Conservation (phyloP, 2,329 filamentous ascomycete species). For the Pyrenochaeta sp. region DNA sequence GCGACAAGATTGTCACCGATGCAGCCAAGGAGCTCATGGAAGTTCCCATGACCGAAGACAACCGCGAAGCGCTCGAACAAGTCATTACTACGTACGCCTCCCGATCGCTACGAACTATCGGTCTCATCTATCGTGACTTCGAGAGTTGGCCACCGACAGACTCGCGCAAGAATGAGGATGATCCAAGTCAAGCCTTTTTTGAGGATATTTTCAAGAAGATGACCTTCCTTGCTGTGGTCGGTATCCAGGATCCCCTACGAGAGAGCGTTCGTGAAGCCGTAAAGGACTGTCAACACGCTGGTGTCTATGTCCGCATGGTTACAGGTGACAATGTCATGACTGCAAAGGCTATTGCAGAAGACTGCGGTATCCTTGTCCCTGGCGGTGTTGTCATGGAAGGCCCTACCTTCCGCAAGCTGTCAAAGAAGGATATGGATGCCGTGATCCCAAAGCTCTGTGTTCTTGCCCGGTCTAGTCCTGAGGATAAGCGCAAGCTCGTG, state of each 20-base stretch:
- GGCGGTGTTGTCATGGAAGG: constrained; percentile 80
- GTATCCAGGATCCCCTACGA: constrained; percentile 83
- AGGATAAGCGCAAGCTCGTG: constrained; percentile 73
- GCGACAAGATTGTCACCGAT: constrained; percentile 64
- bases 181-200: constrained; percentile 69
- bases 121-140: constrained; percentile 84
- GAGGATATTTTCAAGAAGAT: constrained; percentile 75
- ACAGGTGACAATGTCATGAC: constrained; percentile 84
- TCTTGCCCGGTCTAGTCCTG: constrained; percentile 72
- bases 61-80: constrained; percentile 66
- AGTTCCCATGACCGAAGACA: constrained; percentile 63
- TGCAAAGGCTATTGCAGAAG: constrained; percentile 78
- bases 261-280: constrained; percentile 79
- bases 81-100: constrained; percentile 81
- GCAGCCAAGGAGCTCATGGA: constrained; percentile 66
- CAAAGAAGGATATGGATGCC: constrained; percentile 63
- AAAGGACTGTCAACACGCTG: constrained; percentile 74
- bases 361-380: constrained; percentile 78
- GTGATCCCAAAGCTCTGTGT: constrained; percentile 71
- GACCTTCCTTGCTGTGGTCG: constrained; percentile 76
- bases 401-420: constrained; percentile 77
- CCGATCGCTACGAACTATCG: constrained; percentile 84
- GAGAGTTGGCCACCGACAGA: constrained; percentile 77
- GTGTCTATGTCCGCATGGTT: constrained; percentile 84
- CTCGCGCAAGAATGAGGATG: constrained; percentile 66